Conservation (phyloP, 106 monocot genomes). For the Vanilla planifolia region DNA sequence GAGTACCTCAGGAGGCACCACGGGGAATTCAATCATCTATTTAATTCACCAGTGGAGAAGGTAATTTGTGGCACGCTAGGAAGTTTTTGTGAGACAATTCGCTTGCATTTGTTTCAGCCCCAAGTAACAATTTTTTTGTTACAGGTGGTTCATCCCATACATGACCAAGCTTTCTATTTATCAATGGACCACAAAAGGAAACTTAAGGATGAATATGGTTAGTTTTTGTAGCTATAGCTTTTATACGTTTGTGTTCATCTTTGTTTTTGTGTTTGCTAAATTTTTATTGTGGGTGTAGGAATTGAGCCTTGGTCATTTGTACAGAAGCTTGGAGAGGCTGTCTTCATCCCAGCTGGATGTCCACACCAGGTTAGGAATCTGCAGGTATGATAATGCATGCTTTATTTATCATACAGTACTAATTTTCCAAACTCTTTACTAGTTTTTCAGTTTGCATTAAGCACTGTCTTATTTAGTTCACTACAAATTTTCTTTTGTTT, state of each 20-base stretch:
- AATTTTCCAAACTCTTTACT: no score
- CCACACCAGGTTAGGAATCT: constrained; percentile 96
- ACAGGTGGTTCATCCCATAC: constrained; percentile 68
- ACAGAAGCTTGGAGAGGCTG: constrained; percentile 84
- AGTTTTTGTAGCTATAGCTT: constrained; percentile 12
- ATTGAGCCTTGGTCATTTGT: constrained; percentile 91
- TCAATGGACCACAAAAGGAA: constrained; percentile 56
- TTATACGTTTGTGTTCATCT: background rate
- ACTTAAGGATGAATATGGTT: constrained; percentile 76
- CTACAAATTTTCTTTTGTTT: no score
- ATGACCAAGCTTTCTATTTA: constrained; percentile 73
- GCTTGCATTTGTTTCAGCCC: background rate
- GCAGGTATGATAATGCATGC: constrained; percentile 37
- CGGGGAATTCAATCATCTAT: constrained; percentile 43
- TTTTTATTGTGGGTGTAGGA: constrained; percentile 25
- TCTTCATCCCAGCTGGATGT: constrained; percentile 91
- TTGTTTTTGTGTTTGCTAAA: background rate
- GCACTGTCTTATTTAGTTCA: no score
- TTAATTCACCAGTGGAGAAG: constrained; percentile 25
- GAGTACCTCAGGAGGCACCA: constrained; percentile 35
- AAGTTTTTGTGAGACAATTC: background rate
- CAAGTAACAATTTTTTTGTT: background rate
- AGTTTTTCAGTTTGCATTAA: background rate
- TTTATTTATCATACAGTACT: background rate
- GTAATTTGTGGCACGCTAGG: constrained; percentile 7